phyloP scores from a whole-genome alignment of 2,329 filamentous ascomycete genomes.

The Trichoderma gracile region DNA sequence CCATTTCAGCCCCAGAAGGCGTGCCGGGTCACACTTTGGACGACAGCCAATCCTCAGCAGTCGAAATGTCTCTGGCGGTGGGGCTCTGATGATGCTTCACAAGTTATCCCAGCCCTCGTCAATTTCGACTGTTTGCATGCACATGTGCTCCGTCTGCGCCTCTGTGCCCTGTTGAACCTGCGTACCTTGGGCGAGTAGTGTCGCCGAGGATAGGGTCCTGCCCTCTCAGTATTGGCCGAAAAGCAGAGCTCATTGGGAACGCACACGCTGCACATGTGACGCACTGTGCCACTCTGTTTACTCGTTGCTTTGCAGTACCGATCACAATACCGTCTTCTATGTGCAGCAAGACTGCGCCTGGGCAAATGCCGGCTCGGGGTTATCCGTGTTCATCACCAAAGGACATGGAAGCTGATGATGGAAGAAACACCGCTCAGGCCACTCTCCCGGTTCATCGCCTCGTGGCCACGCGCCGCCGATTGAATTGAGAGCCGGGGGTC shows the following conservation, averaged over 20 bases:
- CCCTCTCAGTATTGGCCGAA: no score
- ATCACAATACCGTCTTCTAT: not conserved
- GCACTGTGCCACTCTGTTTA: not conserved
- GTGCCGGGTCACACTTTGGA: not conserved
- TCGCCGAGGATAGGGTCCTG: not conserved
- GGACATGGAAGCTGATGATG: no score
- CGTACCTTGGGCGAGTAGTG: not conserved
- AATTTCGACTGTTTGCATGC: not conserved
- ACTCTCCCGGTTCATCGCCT: conserved; percentile 2
- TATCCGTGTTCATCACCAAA: not conserved
- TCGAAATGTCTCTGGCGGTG: conserved; percentile 6
- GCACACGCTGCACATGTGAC: not conserved
- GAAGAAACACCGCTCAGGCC: conserved; percentile 11
- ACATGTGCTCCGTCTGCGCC: not conserved
- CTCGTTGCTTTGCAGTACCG: not conserved
- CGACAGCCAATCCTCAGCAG: conserved; percentile 1
- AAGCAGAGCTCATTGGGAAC: not conserved
- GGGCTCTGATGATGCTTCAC: not conserved
- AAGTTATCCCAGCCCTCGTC: not conserved
- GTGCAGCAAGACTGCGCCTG: not conserved
- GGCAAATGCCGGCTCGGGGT: not conserved
- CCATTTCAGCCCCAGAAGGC: conserved; percentile 20
- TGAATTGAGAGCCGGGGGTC: not conserved
- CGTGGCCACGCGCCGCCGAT: conserved; percentile 21
- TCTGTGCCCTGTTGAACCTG: not conserved